These are phyloP conservation scores for Vigna reflexopilosa DNA, from an alignment of 306 rosid species.

Conservation along the genomic window DNA sequence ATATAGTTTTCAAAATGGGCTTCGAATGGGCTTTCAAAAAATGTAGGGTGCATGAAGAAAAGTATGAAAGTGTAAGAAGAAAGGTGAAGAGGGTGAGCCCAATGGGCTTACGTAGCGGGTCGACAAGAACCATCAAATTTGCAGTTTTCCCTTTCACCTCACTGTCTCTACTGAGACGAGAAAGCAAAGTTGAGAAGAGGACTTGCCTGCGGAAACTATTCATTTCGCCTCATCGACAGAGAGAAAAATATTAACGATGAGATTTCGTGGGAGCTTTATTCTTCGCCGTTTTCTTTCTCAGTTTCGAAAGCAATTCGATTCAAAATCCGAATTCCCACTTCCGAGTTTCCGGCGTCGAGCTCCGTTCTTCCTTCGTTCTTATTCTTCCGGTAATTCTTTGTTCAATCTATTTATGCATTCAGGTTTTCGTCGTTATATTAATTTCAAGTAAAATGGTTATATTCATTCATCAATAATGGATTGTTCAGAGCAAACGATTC, in stretches of 20 bases:
- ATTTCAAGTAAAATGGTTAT: background rate
- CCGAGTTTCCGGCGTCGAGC: slow-evolving; percentile 15
- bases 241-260: slow-evolving; percentile 41
- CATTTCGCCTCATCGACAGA: background rate
- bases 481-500: background rate
- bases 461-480: background rate
- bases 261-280: slow-evolving; percentile 33
- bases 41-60: no score
- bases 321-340: slow-evolving; percentile 16
- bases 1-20: no score
- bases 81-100: background rate
- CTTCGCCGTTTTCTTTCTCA: slow-evolving; percentile 40
- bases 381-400: slow-evolving; percentile 53
- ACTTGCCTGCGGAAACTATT: background rate
- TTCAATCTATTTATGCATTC: slow-evolving; percentile 2
- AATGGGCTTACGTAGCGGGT: slow-evolving; percentile 20
- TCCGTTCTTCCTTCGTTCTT: slow-evolving; percentile 48
- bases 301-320: slow-evolving; percentile 33
- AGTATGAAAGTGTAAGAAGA: no score
- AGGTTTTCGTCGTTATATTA: background rate
- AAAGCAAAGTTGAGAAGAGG: slow-evolving; percentile 4
- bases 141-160: background rate
- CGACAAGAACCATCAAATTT: background rate
- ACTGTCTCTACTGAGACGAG: background rate
- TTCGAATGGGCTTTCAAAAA: no score